These are phyloP conservation scores for Combretum micranthum DNA, from an alignment of 345 rosid species.

Conservation along the genomic window DNA sequence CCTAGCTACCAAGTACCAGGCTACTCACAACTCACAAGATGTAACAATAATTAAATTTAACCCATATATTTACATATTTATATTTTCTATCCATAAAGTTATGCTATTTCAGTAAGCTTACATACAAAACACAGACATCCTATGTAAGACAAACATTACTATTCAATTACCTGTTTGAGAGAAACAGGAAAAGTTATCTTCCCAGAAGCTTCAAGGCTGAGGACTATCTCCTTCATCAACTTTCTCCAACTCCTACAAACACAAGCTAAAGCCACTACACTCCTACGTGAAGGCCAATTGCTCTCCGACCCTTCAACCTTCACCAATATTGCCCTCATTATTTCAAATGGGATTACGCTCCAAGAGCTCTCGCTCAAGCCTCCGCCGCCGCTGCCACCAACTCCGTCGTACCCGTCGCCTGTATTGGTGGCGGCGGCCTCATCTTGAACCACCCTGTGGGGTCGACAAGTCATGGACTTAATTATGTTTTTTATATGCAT, in stretches of 20 bases:
- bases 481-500: no score
- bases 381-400: not conserved
- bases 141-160: not conserved
- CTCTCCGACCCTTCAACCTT: slow-evolving; percentile 58
- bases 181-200: slow-evolving; percentile 79
- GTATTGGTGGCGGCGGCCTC: no score
- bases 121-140: not conserved
- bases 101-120: no score
- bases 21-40: no score
- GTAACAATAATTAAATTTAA: no score
- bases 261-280: slow-evolving; percentile 78
- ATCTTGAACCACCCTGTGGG: no score
- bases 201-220: slow-evolving; percentile 55
- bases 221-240: slow-evolving; percentile 56
- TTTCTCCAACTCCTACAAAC: slow-evolving; percentile 75
- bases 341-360: slow-evolving; percentile 74
- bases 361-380: slow-evolving; percentile 38
- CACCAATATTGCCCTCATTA: slow-evolving; percentile 55
- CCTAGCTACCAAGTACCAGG: no score
- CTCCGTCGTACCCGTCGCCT: slow-evolving; percentile 12
- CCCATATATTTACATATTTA: no score
- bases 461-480: no score
- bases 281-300: slow-evolving; percentile 62
- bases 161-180: slow-evolving; percentile 66
- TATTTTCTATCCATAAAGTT: no score